Conservation (phyloP, 495 filamentous ascomycete genomes). For the Aspergillus olivimuriae region DNA sequence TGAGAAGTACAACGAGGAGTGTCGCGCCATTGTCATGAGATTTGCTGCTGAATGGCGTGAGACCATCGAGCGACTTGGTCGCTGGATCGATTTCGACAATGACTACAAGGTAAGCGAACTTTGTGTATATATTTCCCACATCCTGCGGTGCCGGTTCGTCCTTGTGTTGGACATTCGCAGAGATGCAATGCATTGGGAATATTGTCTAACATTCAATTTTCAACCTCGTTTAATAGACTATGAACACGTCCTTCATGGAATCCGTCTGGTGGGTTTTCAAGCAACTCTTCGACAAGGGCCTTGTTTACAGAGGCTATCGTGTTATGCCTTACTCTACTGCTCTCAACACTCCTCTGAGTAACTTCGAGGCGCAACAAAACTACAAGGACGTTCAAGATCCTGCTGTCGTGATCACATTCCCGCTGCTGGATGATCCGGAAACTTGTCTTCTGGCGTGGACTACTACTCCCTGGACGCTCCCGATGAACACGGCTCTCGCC, state of each 20-base stretch:
- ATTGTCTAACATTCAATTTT: neutral
- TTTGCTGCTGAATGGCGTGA: conserved; percentile 84
- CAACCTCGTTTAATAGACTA: conserved; percentile 50
- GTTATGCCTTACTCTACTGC: conserved; percentile 96
- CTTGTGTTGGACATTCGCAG: neutral
- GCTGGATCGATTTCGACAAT: conserved; percentile 98
- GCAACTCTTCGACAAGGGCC: conserved; percentile 79
- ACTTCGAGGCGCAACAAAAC: conserved; percentile 92
- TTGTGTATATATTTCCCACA: no score
- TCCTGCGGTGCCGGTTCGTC: neutral
- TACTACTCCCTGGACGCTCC: conserved; percentile 94
- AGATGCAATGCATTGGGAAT: neutral
- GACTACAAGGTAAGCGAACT: conserved; percentile 87
- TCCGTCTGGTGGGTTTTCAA: conserved; percentile 97
- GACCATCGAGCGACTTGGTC: conserved; percentile 83
- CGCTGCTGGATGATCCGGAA: conserved; percentile 65
- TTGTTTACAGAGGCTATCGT: conserved; percentile 80
- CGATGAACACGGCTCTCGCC: conserved; percentile 75
- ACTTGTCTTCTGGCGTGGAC: conserved; percentile 85
- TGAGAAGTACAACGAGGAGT: conserved; percentile 88
- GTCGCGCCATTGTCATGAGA: conserved; percentile 89
- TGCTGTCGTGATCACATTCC: conserved; percentile 85
- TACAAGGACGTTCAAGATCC: conserved; percentile 92
- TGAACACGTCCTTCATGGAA: conserved; percentile 95
- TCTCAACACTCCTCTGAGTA: conserved; percentile 82